A percentile compares a stretch with the other conserved stretches of the same genome.
Evolutionary conservation across 2,329 filamentous ascomycete species (phyloP).

Genomic region (Nannizzia gypsea): DNA sequence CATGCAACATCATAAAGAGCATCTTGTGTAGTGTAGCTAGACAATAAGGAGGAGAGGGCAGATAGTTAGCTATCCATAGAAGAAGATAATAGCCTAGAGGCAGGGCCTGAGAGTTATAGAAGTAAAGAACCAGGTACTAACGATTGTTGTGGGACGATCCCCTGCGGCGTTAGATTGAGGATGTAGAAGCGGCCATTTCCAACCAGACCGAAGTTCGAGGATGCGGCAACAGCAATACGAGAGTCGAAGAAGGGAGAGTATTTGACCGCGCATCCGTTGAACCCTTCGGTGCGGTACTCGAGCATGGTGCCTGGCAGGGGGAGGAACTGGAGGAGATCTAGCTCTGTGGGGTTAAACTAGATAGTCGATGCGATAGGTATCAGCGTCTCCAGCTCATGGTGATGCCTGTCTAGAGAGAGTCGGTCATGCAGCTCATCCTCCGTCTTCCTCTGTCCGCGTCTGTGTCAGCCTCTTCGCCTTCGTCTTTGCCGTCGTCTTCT

Average conservation of each 20-base stretch:
- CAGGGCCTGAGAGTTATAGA: neutral
- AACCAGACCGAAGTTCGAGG: conserved; percentile 94
- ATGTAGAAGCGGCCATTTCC: conserved; percentile 87
- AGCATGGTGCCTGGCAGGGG: conserved; percentile 50
- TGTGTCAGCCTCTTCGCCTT: neutral
- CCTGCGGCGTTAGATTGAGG: conserved; percentile 67
- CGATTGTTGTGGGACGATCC: conserved; percentile 75
- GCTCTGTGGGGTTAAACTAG: neutral
- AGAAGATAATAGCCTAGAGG: neutral
- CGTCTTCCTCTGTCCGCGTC: neutral
- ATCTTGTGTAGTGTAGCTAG: conserved; percentile 90
- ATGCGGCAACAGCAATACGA: conserved; percentile 74
- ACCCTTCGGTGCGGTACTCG: conserved; percentile 85
- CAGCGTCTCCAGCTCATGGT: neutral
- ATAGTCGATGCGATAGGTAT: neutral
- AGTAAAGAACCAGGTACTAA: conserved; percentile 30
- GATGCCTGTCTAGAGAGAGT: neutral
- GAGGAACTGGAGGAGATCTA: neutral
- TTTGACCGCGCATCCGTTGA: conserved; percentile 92
- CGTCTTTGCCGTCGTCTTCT: neutral
- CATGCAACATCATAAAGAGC: conserved; percentile 89
- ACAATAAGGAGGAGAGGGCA: conserved; percentile 5
- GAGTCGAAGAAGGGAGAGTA: conserved; percentile 98
- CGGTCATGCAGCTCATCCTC: neutral
- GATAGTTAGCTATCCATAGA: neutral